Conservation (phyloP, 2,329 filamentous ascomycete species). For the Clonostachys solani region DNA sequence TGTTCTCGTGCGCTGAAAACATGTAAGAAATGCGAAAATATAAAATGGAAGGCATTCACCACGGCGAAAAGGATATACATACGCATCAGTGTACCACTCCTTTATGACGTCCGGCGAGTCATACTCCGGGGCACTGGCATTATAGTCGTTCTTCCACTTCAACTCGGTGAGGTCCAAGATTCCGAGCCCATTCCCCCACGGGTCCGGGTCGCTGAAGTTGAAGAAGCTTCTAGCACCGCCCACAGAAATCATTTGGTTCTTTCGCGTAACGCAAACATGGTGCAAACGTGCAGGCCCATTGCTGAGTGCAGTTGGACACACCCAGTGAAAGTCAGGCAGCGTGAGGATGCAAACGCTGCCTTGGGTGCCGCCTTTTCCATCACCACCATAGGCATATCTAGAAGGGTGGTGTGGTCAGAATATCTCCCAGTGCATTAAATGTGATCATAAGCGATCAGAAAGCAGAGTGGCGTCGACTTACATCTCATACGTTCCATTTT, state of each 20-base stretch:
- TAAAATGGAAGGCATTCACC: too few relatives aligned
- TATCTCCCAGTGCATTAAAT: too few relatives aligned
- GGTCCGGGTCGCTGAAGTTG: conserved; percentile 16
- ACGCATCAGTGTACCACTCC: conserved; percentile 23
- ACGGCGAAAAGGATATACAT: not conserved
- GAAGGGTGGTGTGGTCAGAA: not conserved
- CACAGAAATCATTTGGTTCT: conserved; percentile 30
- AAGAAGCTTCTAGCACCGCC: conserved; percentile 18
- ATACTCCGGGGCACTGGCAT: conserved; percentile 20
- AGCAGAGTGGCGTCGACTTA: conserved; percentile 7
- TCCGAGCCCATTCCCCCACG: conserved; percentile 27
- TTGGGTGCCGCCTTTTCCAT: conserved; percentile 10
- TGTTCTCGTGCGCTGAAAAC: too few relatives aligned
- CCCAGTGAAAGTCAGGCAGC: conserved; percentile 28
- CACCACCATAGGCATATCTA: conserved; percentile 30
- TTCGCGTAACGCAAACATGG: conserved; percentile 27
- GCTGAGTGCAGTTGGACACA: not conserved
- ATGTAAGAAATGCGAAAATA: too few relatives aligned
- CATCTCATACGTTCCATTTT: conserved; percentile 27
- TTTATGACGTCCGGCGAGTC: conserved; percentile 21
- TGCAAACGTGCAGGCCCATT: conserved; percentile 14
- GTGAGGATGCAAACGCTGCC: conserved; percentile 27
- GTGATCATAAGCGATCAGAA: too few relatives aligned
- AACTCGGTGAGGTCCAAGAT: conserved; percentile 32
- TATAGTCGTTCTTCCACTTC: conserved; percentile 24